phyloP scores from a whole-genome alignment of 495 filamentous ascomycete genomes.

The Daldinia grandis region DNA sequence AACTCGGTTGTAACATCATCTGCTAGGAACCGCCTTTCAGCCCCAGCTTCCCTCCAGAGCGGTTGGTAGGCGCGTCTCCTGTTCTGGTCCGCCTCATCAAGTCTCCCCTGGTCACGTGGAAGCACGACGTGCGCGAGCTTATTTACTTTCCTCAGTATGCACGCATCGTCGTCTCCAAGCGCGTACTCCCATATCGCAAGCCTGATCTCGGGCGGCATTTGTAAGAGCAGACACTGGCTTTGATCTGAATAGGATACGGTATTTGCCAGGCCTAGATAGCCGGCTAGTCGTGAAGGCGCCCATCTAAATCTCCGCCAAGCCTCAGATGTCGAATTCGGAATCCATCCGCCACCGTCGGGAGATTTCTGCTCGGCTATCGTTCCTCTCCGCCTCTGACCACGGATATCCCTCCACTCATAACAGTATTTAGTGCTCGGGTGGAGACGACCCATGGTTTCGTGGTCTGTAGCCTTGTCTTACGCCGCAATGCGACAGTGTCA shows the following conservation, averaged over 20 bases:
- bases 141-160: not conserved
- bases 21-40: not conserved
- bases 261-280: not conserved
- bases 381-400: not conserved
- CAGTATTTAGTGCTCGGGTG: not conserved
- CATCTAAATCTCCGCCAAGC: not conserved
- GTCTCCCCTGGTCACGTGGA: not conserved
- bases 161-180: slow-evolving; percentile 1
- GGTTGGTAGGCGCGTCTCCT: not conserved
- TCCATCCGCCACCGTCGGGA: not conserved
- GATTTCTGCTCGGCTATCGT: not conserved
- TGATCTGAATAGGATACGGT: not conserved
- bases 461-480: not conserved
- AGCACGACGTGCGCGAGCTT: slow-evolving; percentile 8
- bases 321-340: not conserved
- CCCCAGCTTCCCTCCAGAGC: not conserved
- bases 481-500: not conserved
- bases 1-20: not conserved
- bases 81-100: not conserved
- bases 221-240: slow-evolving; percentile 1
- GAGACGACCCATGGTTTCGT: not conserved
- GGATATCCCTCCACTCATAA: not conserved
- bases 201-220: not conserved
- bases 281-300: not conserved
- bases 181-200: slow-evolving; percentile 5